These are phyloP conservation scores for Gentiana straminea DNA, from an alignment of 257 asterid genomes.

Conservation along the genomic window DNA sequence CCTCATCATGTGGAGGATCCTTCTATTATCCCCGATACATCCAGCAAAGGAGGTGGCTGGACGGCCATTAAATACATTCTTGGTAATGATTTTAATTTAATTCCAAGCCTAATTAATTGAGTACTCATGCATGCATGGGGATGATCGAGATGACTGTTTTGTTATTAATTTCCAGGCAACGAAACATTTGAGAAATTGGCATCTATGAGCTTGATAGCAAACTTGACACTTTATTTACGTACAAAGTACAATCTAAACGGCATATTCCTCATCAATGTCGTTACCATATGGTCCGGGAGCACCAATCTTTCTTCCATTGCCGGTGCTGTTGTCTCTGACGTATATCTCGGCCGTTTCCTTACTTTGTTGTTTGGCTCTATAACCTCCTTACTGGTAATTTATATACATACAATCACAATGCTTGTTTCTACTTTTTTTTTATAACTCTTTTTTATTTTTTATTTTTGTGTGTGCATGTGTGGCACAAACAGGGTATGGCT, in stretches of 20 bases:
- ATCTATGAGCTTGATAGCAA: constrained; percentile 59
- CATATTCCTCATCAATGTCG: constrained; percentile 49
- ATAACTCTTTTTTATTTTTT: too few relatives aligned
- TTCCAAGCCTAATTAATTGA: too few relatives aligned
- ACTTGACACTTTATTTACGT: constrained; percentile 53
- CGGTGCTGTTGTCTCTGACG: constrained; percentile 68
- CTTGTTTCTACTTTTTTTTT: too few relatives aligned
- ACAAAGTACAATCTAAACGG: constrained; percentile 55
- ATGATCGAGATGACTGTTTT: background rate
- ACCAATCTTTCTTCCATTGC: constrained; percentile 42
- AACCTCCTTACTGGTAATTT: constrained; percentile 40
- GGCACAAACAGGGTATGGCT: constrained; percentile 43
- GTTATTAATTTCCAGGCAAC: constrained; percentile 24
- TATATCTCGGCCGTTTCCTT: constrained; percentile 44
- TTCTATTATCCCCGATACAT: too few relatives aligned
- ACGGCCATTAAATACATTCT: too few relatives aligned
- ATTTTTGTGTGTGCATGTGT: background rate
- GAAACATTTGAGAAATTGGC: constrained; percentile 92
- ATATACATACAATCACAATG: too few relatives aligned
- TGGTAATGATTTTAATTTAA: too few relatives aligned
- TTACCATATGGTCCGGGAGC: constrained; percentile 58
- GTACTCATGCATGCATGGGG: too few relatives aligned
- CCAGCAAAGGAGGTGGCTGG: too few relatives aligned
- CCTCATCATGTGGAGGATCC: too few relatives aligned
- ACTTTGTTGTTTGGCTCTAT: constrained; percentile 64